These are phyloP conservation scores for Penstemon davidsonii DNA, from an alignment of 257 asterid species.

Conservation along the genomic window DNA sequence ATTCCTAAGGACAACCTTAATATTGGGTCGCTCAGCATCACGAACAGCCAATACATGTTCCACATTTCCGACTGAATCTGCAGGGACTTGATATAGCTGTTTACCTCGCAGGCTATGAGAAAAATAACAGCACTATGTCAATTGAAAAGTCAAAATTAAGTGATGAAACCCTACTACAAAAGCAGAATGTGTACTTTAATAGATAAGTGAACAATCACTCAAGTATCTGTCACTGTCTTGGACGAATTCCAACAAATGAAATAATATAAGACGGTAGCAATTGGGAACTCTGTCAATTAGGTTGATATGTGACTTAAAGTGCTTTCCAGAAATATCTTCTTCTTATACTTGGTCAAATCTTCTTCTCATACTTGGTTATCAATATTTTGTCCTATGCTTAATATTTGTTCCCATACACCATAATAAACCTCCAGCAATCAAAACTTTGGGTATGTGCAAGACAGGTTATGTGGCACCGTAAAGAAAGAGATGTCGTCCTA, in stretches of 20 bases:
- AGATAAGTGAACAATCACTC: constrained; percentile 5
- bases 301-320: constrained; percentile 10
- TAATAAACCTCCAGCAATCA: constrained; percentile 14
- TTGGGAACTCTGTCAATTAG: neutral
- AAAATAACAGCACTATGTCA: constrained; percentile 24
- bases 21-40: constrained; percentile 59
- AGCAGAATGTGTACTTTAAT: constrained; percentile 9
- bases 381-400: neutral
- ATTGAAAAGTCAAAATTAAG: constrained; percentile 15
- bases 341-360: neutral
- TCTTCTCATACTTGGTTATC: neutral
- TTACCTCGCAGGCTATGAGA: constrained; percentile 77
- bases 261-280: constrained; percentile 3
- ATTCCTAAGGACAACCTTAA: constrained; percentile 50
- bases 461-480: too few relatives aligned
- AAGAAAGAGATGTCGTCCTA: too few relatives aligned
- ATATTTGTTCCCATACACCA: constrained; percentile 16
- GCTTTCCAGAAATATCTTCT: constrained; percentile 5
- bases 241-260: neutral
- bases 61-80: constrained; percentile 61
- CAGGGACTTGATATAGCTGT: constrained; percentile 79
- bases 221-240: neutral
- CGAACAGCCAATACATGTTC: constrained; percentile 74
- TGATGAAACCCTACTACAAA: constrained; percentile 3
- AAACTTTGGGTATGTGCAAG: constrained; percentile 7